Evolutionary conservation across 2,329 filamentous ascomycete genomes (phyloP), one percentile per base, ranked within the genome.

Genomic region (Aureobasidium sp.): DNA sequence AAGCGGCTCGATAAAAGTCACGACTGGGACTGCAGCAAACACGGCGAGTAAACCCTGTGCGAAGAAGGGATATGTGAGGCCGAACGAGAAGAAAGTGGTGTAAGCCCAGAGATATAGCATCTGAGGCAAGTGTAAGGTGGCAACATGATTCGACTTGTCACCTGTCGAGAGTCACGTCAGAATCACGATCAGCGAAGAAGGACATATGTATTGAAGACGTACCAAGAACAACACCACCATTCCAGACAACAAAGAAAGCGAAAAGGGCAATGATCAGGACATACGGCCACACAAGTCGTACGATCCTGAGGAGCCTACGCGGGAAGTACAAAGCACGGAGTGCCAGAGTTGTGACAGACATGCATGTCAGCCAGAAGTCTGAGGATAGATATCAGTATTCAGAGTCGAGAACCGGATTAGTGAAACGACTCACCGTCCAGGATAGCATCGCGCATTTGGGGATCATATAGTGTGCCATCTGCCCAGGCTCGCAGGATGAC

Each of bases 61-160:
- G 4, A 84, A 48, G 2, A 75, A 73, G 0, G 83, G 79, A 0
- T 86, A 58, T 3, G 91, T 70, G 1, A 96, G 74, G 0, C 93
- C 91, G 44, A 83, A 80, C 0, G 90, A 95, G 73, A 96, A 97
- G 71, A 97, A 95, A 30, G 81, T 73, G 55, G 95, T 84, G 57
- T 95, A 86, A 0, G 90, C 85, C 86, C 90, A 95, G 60, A 97
- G 84, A 64, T 98, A 98, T 16, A 97, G 83, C 80, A 98, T 87
- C 70, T 98, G 93, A 0, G 91, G 79, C 4, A 93, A 71, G 64
- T 98, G 91, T 11, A 97, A 73, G 1, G 90, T 93, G 0, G 90
- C 90, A 27, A 93, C 78, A 64, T 98, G 93, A 64, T 95, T 96
- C 22, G 88, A 85, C 71, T 96, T 97, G 70, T 98, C 93, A 32